Conservation (phyloP, 2,329 filamentous ascomycete species). For the Aureobasidium sp. region DNA sequence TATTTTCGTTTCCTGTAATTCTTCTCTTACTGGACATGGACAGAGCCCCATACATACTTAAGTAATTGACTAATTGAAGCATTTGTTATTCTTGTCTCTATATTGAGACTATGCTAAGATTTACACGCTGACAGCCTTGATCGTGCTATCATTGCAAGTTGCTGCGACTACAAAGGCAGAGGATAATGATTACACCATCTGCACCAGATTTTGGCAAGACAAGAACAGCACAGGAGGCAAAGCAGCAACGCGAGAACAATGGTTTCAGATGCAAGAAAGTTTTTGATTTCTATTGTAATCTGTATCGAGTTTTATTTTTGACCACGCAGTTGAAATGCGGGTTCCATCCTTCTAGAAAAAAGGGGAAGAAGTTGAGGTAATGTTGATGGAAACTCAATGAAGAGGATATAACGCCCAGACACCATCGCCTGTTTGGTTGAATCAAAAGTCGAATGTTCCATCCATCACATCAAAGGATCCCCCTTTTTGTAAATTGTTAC, state of each 20-base stretch:
- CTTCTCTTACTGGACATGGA: background rate
- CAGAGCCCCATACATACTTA: background rate
- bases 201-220: background rate
- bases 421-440: constrained; percentile 23
- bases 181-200: background rate
- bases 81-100: background rate
- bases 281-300: constrained; percentile 2
- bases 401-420: background rate
- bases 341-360: constrained; percentile 2
- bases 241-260: background rate
- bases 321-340: constrained; percentile 14
- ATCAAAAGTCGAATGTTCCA: constrained; percentile 17
- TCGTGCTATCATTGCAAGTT: background rate
- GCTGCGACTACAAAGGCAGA: background rate
- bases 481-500: constrained; percentile 46
- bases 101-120: background rate
- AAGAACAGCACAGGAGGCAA: background rate
- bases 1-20: background rate
- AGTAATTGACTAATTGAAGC: background rate
- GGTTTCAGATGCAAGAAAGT: background rate
- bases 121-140: too few relatives aligned
- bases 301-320: constrained; percentile 1
- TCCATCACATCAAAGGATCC: constrained; percentile 33
- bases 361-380: background rate
- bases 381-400: background rate